Evolutionary conservation across 2,329 filamentous ascomycete genomes (phyloP).

Genomic region (Bipolaris sorokiniana): DNA sequence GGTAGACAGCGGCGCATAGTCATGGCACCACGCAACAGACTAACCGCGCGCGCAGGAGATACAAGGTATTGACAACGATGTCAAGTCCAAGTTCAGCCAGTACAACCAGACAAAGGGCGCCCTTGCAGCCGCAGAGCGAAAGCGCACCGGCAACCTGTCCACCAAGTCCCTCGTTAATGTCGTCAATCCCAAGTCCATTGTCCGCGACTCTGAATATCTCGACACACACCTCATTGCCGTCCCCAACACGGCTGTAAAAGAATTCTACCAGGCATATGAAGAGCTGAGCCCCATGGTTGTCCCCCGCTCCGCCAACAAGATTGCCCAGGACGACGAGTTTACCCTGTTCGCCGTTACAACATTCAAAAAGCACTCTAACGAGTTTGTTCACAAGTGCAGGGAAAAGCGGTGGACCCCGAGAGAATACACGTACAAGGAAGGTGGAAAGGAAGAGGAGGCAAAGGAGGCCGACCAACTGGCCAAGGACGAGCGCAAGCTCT

Average conservation of each 20-base stretch:
- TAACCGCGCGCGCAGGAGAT: constrained; percentile 68
- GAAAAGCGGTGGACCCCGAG: constrained; percentile 94
- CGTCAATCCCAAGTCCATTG: constrained; percentile 73
- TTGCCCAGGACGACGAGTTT: constrained; percentile 89
- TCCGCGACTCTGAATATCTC: constrained; percentile 93
- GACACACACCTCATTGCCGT: constrained; percentile 94
- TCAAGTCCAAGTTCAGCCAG: constrained; percentile 91
- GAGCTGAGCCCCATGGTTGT: constrained; percentile 90
- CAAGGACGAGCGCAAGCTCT: constrained; percentile 87
- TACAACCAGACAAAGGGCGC: constrained; percentile 92
- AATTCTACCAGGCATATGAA: constrained; percentile 90
- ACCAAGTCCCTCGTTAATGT: constrained; percentile 93
- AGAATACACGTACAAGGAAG: constrained; percentile 91
- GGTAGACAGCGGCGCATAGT: constrained; percentile 54
- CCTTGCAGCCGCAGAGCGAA: constrained; percentile 79
- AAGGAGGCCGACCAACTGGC: constrained; percentile 82
- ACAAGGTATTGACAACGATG: constrained; percentile 90
- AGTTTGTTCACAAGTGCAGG: constrained; percentile 90
- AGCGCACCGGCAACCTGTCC: constrained; percentile 90
- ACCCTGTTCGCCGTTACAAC: constrained; percentile 85
- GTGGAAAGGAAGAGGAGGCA: constrained; percentile 86
- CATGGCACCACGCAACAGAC: not conserved
- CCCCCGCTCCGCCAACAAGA: constrained; percentile 79
- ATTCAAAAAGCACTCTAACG: constrained; percentile 87
- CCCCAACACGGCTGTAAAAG: constrained; percentile 78